These are phyloP conservation scores for Alectoria sarmentosa DNA, from an alignment of 495 filamentous ascomycete species.

Conservation along the genomic window DNA sequence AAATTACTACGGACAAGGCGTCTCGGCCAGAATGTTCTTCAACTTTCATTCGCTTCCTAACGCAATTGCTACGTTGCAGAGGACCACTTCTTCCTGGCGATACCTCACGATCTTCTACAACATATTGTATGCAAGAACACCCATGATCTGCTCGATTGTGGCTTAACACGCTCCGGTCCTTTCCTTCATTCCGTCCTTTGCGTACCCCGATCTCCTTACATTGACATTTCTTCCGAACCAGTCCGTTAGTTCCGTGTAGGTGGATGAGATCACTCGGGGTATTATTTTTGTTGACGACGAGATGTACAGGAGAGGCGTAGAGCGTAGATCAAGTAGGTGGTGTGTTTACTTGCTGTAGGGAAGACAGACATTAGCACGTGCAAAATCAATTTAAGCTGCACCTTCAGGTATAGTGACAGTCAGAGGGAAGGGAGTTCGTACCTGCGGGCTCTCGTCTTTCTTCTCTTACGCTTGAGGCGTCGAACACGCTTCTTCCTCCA, in stretches of 20 bases:
- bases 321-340: conserved; percentile 25
- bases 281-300: neutral
- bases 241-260: conserved; percentile 5
- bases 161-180: conserved; percentile 14
- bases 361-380: conserved; percentile 10
- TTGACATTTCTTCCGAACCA: conserved; percentile 8
- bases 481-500: conserved; percentile 99
- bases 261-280: neutral
- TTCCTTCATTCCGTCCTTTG: conserved; percentile 7
- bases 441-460: conserved; percentile 95
- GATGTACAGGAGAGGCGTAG: conserved; percentile 4
- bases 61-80: conserved; percentile 1
- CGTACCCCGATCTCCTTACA: conserved; percentile 9
- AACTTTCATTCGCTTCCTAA: conserved; percentile 7
- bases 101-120: conserved; percentile 8
- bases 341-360: conserved; percentile 29
- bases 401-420: neutral
- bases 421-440: conserved; percentile 38
- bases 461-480: conserved; percentile 96
- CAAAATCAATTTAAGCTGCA: neutral
- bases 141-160: conserved; percentile 10
- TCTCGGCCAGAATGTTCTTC: neutral
- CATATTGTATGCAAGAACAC: conserved; percentile 18
- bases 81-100: conserved; percentile 6
- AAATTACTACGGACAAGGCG: neutral